These are phyloP conservation scores for Myxozyma mucilagina DNA, from an alignment of 805 yeast species.

Conservation along the genomic window DNA sequence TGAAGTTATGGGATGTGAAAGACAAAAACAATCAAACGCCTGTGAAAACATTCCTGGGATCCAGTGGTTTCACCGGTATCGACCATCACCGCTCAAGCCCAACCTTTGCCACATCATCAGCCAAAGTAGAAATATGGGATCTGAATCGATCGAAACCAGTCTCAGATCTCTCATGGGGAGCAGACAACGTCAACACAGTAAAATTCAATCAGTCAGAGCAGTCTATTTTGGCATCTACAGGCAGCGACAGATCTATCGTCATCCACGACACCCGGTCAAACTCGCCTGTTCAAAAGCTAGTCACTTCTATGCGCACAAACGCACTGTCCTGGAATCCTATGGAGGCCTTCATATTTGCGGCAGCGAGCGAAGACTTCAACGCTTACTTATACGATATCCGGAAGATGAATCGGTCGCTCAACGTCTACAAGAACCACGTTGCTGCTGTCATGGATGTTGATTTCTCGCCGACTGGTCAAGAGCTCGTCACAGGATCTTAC, in stretches of 20 bases:
- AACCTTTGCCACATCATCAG: slow-evolving; percentile 89
- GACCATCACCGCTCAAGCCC: slow-evolving; percentile 81
- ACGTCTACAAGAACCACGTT: slow-evolving; percentile 92
- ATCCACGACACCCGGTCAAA: slow-evolving; percentile 88
- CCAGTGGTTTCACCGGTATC: slow-evolving; percentile 76
- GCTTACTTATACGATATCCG: slow-evolving; percentile 96
- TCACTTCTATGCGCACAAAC: slow-evolving; percentile 79
- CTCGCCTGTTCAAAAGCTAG: slow-evolving; percentile 88
- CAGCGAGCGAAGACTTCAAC: slow-evolving; percentile 93
- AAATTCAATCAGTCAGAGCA: slow-evolving; percentile 89
- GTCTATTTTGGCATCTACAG: slow-evolving; percentile 82
- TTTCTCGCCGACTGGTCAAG: slow-evolving; percentile 96
- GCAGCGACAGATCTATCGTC: slow-evolving; percentile 86
- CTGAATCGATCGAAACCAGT: slow-evolving; percentile 72
- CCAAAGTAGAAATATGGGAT: slow-evolving; percentile 90
- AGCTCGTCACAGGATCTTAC: slow-evolving; percentile 90
- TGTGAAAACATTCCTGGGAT: slow-evolving; percentile 77
- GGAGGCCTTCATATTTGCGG: slow-evolving; percentile 92
- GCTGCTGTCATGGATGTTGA: slow-evolving; percentile 94
- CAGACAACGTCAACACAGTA: slow-evolving; percentile 81
- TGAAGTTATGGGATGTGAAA: slow-evolving; percentile 82
- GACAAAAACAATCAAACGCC: slow-evolving; percentile 47
- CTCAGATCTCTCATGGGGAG: slow-evolving; percentile 89
- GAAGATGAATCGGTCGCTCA: slow-evolving; percentile 74
- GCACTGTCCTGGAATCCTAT: slow-evolving; percentile 95